Evolutionary conservation across 768 basidiomycete genomes (phyloP).

Genomic region (Boletus rufocinnamomeus): DNA sequence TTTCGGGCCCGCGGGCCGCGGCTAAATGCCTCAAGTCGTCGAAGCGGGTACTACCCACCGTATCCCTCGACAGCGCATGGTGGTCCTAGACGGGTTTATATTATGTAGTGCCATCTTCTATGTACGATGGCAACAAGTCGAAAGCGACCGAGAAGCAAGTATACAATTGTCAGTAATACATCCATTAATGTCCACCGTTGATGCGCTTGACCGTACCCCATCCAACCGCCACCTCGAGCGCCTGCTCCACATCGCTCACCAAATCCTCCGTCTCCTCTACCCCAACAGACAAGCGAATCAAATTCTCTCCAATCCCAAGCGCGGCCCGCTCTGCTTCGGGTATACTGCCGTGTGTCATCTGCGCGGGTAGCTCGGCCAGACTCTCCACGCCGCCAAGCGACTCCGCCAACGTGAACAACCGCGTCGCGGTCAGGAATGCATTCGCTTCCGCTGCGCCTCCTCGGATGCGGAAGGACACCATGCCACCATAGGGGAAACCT

Average conservation of each 20-base stretch:
- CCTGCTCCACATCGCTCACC: conserved; percentile 39
- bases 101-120: too few relatives aligned
- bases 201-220: neutral
- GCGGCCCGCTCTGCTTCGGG: conserved; percentile 63
- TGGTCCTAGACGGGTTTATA: neutral
- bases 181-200: neutral
- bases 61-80: neutral
- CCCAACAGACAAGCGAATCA: conserved; percentile 83
- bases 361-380: conserved; percentile 81
- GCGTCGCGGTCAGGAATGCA: conserved; percentile 62
- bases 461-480: conserved; percentile 73
- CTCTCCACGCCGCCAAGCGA: conserved; percentile 91
- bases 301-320: conserved; percentile 76
- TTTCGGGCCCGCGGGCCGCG: neutral
- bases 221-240: conserved; percentile 24
- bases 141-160: neutral
- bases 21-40: neutral
- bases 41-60: too few relatives aligned
- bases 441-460: conserved; percentile 58
- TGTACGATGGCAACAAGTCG: neutral
- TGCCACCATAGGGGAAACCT: conserved; percentile 89
- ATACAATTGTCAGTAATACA: too few relatives aligned
- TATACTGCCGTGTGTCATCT: conserved; percentile 87
- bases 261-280: conserved; percentile 88
- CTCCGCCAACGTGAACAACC: conserved; percentile 83